Evolutionary conservation across 2,329 filamentous ascomycete genomes (phyloP).

Genomic region (Pseudocercospora cruenta): DNA sequence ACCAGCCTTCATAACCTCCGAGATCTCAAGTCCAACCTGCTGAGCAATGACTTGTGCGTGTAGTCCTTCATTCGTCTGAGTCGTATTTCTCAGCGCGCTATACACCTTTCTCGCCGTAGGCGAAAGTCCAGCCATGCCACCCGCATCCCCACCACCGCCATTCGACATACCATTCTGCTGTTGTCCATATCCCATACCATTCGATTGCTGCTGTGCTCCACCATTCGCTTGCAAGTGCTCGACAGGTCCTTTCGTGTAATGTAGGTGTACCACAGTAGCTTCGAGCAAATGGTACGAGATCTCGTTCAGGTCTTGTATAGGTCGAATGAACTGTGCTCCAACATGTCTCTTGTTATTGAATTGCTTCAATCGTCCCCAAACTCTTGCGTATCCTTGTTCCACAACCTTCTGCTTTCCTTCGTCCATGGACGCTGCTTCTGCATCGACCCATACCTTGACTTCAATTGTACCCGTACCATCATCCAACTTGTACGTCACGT

Average conservation of each 20-base stretch:
- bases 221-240: slow-evolving; percentile 46
- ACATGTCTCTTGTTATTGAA: slow-evolving; percentile 85
- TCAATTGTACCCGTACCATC: slow-evolving; percentile 87
- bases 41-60: slow-evolving; percentile 77
- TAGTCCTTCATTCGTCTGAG: slow-evolving; percentile 79
- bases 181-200: slow-evolving; percentile 35
- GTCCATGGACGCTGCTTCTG: slow-evolving; percentile 52
- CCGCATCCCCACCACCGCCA: slow-evolving; percentile 39
- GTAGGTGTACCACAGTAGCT: slow-evolving; percentile 83
- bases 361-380: slow-evolving; percentile 80
- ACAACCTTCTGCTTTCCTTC: slow-evolving; percentile 58
- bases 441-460: slow-evolving; percentile 83
- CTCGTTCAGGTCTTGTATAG: slow-evolving; percentile 85
- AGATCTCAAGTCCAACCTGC: slow-evolving; percentile 65
- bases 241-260: slow-evolving; percentile 72
- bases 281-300: slow-evolving; percentile 91
- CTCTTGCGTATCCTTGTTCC: slow-evolving; percentile 78
- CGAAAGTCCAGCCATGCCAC: slow-evolving; percentile 44
- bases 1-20: slow-evolving; percentile 74
- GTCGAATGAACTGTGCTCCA: slow-evolving; percentile 77
- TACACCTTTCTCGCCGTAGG: slow-evolving; percentile 69
- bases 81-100: slow-evolving; percentile 66
- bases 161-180: slow-evolving; percentile 20
- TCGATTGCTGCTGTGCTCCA: slow-evolving; percentile 40
- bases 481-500: slow-evolving; percentile 89